A percentile compares a stretch with the other conserved stretches of the same genome.
Evolutionary conservation across 352 stramenopile genomes (phyloP).

Genomic region (Phytophthora podocarpi): DNA sequence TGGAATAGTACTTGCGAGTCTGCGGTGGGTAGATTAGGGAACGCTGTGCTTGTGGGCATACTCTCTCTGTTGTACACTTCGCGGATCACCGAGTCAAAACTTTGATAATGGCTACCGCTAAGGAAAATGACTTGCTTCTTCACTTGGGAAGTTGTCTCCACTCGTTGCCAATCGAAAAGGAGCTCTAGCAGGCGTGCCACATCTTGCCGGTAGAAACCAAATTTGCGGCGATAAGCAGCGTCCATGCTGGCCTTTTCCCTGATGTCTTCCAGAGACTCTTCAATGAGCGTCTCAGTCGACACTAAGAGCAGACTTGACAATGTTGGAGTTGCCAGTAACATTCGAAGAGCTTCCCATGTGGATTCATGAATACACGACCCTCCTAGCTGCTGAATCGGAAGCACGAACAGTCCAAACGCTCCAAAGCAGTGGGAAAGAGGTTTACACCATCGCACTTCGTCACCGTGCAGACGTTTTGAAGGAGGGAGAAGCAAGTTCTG

Average conservation of each 20-base stretch:
- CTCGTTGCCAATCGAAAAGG: constrained; percentile 49
- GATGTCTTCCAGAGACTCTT: constrained; percentile 55
- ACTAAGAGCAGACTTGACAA: constrained; percentile 47
- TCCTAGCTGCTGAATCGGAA: constrained; percentile 32
- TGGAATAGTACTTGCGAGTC: constrained; percentile 3
- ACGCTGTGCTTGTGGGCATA: background rate
- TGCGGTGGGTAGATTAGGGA: background rate
- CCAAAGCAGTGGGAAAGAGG: constrained; percentile 48
- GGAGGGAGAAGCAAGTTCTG: constrained; percentile 57
- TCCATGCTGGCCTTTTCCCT: constrained; percentile 51
- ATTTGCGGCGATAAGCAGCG: constrained; percentile 30
- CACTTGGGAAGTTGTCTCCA: background rate
- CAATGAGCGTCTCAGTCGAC: constrained; percentile 39
- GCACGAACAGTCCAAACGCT: constrained; percentile 54
- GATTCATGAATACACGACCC: constrained; percentile 16
- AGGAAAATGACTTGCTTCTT: constrained; percentile 41
- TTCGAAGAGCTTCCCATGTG: constrained; percentile 38
- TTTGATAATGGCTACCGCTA: constrained; percentile 36
- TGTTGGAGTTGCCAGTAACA: constrained; percentile 42
- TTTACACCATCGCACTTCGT: constrained; percentile 17
- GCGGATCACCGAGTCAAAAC: constrained; percentile 50
- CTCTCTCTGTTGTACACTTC: constrained; percentile 20
- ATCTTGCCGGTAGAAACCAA: constrained; percentile 54
- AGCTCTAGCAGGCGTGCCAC: constrained; percentile 39
- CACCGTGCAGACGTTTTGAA: constrained; percentile 35